phyloP scores from a whole-genome alignment of 495 filamentous ascomycete genomes.

The Hypoxylon rickii region DNA sequence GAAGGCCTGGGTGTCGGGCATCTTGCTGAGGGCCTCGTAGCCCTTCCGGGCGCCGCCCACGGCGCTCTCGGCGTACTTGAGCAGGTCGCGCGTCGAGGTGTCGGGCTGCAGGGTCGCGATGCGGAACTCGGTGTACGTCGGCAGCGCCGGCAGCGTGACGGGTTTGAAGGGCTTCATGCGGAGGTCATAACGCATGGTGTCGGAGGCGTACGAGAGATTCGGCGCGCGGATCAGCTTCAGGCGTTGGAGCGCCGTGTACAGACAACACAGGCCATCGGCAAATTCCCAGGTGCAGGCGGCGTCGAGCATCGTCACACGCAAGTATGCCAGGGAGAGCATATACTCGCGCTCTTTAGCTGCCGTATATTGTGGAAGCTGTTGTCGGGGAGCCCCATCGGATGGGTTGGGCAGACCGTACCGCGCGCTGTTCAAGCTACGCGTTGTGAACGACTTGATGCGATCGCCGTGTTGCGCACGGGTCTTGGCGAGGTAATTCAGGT shows the following conservation, averaged over 20 bases:
- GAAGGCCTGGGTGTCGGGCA: constrained; percentile 52
- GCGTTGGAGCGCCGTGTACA: constrained; percentile 70
- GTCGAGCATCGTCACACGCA: constrained; percentile 67
- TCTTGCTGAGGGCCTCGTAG: constrained; percentile 63
- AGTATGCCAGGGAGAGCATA: constrained; percentile 58
- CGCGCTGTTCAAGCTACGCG: constrained; percentile 39
- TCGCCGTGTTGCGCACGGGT: constrained; percentile 66
- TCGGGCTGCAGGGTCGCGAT: constrained; percentile 44
- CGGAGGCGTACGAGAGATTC: constrained; percentile 69
- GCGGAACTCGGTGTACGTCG: constrained; percentile 65
- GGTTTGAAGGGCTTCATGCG: constrained; percentile 86
- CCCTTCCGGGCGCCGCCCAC: constrained; percentile 66
- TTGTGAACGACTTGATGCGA: constrained; percentile 68
- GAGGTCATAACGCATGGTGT: constrained; percentile 76
- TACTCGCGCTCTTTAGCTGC: constrained; percentile 50
- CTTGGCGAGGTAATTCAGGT: constrained; percentile 62
- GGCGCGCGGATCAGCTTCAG: constrained; percentile 62
- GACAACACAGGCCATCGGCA: constrained; percentile 65
- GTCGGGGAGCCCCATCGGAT: constrained; percentile 11
- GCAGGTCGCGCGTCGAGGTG: constrained; percentile 45
- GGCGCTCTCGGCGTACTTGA: constrained; percentile 64
- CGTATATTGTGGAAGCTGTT: constrained; percentile 28
- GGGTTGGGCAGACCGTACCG: constrained; percentile 29
- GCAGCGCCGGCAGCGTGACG: constrained; percentile 72
- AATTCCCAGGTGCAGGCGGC: constrained; percentile 71